Conservation (phyloP, 345 rosid species). For the Sisymbrium altissimum region DNA sequence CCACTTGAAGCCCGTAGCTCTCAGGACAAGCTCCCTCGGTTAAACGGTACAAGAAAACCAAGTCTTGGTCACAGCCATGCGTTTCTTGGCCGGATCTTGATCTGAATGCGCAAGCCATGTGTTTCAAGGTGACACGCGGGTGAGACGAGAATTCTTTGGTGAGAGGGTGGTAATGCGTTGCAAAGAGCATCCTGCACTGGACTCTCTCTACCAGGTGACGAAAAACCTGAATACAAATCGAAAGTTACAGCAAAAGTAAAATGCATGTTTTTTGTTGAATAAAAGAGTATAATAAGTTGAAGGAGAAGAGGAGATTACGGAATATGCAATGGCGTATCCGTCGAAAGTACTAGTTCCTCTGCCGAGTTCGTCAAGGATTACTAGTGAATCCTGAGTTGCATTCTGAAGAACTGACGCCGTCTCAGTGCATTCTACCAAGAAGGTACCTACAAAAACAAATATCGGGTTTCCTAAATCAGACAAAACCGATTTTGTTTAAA, state of each 20-base stretch:
- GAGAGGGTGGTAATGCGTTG: slow-evolving; percentile 93
- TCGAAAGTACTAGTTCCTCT: slow-evolving; percentile 98
- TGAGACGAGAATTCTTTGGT: slow-evolving; percentile 89
- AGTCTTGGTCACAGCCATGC: slow-evolving; percentile 40
- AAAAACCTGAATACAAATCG: slow-evolving; percentile 48
- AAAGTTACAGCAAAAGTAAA: neutral
- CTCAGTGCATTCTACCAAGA: slow-evolving; percentile 90
- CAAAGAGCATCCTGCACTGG: slow-evolving; percentile 81
- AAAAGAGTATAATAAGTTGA: neutral
- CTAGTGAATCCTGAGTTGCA: slow-evolving; percentile 88
- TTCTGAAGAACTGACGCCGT: slow-evolving; percentile 94
- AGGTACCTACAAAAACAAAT: slow-evolving; percentile 57
- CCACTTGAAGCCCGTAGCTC: slow-evolving; percentile 91
- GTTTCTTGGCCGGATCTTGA: slow-evolving; percentile 32
- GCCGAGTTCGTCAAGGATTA: slow-evolving; percentile 91
- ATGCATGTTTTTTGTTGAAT: neutral
- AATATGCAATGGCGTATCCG: slow-evolving; percentile 93
- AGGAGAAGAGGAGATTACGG: slow-evolving; percentile 42
- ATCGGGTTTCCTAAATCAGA: neutral
- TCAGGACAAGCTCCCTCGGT: slow-evolving; percentile 83
- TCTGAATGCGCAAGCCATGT: slow-evolving; percentile 82
- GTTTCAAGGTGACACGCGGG: slow-evolving; percentile 74
- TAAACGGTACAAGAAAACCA: slow-evolving; percentile 76
- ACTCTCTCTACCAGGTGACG: slow-evolving; percentile 91
- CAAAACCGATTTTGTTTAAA: neutral